A percentile compares a stretch with the other conserved stretches of the same genome.
Conservation (phyloP, 805 yeast species). For the Metschnikowia lunata region DNA sequence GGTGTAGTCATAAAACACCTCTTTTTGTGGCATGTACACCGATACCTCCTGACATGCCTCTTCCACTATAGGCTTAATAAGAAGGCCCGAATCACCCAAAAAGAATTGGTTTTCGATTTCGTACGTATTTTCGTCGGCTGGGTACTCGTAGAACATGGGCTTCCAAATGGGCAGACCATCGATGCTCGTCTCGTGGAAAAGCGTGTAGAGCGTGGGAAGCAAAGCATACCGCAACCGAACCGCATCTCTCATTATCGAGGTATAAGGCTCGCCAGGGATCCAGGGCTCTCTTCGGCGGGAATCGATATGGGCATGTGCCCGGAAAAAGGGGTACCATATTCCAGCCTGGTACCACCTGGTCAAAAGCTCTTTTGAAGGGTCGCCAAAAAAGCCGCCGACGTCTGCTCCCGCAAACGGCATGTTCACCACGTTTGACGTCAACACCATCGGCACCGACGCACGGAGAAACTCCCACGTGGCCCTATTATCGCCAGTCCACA, state of each 20-base stretch:
- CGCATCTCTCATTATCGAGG: slow-evolving; percentile 62
- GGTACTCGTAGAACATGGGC: slow-evolving; percentile 60
- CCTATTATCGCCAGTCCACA: slow-evolving; percentile 98
- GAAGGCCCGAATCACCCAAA: slow-evolving; percentile 62
- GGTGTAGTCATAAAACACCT: slow-evolving; percentile 52
- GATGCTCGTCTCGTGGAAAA: slow-evolving; percentile 59
- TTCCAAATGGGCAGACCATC: slow-evolving; percentile 67
- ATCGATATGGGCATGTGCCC: slow-evolving; percentile 96
- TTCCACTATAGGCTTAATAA: slow-evolving; percentile 76
- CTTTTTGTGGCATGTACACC: slow-evolving; percentile 52
- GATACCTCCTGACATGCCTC: slow-evolving; percentile 40
- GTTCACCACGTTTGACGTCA: slow-evolving; percentile 77
- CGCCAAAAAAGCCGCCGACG: slow-evolving; percentile 94
- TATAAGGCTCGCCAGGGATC: slow-evolving; percentile 72
- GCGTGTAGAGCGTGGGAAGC: slow-evolving; percentile 76
- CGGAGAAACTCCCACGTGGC: slow-evolving; percentile 86
- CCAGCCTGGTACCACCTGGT: slow-evolving; percentile 97
- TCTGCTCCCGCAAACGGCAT: slow-evolving; percentile 95
- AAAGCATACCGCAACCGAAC: slow-evolving; percentile 69
- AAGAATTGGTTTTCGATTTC: slow-evolving; percentile 80
- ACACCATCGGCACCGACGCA: slow-evolving; percentile 80
- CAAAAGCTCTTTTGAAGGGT: slow-evolving; percentile 76
- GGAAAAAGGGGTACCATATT: slow-evolving; percentile 91
- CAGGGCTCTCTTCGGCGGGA: slow-evolving; percentile 91
- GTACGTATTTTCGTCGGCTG: slow-evolving; percentile 44